Evolutionary conservation across 2,329 filamentous ascomycete genomes (phyloP).

Genomic region (Seiridium unicorne): DNA sequence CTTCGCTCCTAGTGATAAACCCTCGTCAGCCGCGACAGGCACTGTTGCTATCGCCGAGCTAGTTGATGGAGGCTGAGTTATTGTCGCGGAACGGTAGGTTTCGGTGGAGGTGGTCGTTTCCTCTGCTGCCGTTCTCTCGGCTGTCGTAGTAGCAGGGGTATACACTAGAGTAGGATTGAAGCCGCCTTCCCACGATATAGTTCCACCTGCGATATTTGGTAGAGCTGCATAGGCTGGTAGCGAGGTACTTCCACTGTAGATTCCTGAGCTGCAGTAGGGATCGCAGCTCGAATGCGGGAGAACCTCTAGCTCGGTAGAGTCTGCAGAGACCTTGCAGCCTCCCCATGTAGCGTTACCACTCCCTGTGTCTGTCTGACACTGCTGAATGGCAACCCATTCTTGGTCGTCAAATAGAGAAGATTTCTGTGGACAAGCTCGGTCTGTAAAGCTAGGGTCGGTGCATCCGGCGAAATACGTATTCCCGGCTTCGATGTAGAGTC

Average conservation of each 20-base stretch:
- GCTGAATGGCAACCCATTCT: not conserved
- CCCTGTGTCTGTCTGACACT: not conserved
- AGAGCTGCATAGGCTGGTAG: not conserved
- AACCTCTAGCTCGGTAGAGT: not conserved
- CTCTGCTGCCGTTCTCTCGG: not conserved
- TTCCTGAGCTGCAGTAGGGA: not conserved
- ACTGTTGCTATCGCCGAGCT: not conserved
- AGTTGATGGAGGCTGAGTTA: not conserved
- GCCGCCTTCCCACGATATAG: not conserved
- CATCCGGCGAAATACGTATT: not conserved
- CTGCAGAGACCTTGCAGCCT: not conserved
- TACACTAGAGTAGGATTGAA: not conserved
- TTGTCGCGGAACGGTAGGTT: not conserved
- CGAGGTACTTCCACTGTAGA: not conserved
- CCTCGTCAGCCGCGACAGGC: not conserved
- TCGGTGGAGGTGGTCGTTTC: not conserved
- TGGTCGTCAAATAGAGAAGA: not conserved
- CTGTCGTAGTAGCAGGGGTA: not conserved
- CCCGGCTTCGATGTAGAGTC: not conserved
- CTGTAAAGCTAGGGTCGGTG: not conserved
- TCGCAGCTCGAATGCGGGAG: not conserved
- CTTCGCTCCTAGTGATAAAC: slow-evolving; percentile 1
- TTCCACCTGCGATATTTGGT: not conserved
- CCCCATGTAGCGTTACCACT: not conserved
- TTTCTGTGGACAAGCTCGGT: not conserved